Base-by-base conservation (phyloP, 2,329 filamentous ascomycete genomes). In the Xylaria sp. region DNA sequence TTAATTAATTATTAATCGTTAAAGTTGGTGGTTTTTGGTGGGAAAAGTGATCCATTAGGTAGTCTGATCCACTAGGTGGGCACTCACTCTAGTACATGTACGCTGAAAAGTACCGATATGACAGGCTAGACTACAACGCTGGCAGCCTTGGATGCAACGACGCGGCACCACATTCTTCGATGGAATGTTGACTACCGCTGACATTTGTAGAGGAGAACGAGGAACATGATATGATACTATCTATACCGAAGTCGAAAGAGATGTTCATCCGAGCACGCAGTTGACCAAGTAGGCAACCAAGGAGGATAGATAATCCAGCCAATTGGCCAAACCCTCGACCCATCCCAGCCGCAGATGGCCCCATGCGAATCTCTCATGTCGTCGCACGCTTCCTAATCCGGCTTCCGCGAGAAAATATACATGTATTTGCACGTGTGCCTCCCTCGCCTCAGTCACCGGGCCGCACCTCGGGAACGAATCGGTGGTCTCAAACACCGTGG, bases 21-120 rank as follows among this genome's bases (percentile, higher is more conserved):
- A n/a, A n/a, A n/a, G n/a, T n/a, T n/a, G n/a, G n/a, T n/a, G n/a
- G n/a, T n/a, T n/a, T n/a, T n/a, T n/a, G n/a, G n/a, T n/a, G n/a
- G n/a, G n/a, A n/a, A n/a, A n/a, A n/a, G n/a, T n/a, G n/a, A n/a
- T n/a, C n/a, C n/a, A n/a, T n/a, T n/a, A n/a, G n/a, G n/a, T n/a
- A n/a, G n/a, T n/a, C n/a, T n/a, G n/a, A n/a, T n/a, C n/a, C n/a
- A n/a, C n/a, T n/a, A n/a, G n/a, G n/a, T n/a, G n/a, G n/a, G n/a
- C n/a, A n/a, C n/a, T n/a, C n/a, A n/a, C n/a, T n/a, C n/a, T 44
- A 53, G 35, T 10, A 40, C 23, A 29, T 57, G 60, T 53, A 61
- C 63, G 62, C 66, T 62, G 62, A 66, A 53, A 66, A 62, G 60
- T 68, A 68, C 68, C 60, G 63, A 37, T 63, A 63, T 23, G 58